phyloP scores from a whole-genome alignment of 257 asterid species.

The Jacaranda copaia region DNA sequence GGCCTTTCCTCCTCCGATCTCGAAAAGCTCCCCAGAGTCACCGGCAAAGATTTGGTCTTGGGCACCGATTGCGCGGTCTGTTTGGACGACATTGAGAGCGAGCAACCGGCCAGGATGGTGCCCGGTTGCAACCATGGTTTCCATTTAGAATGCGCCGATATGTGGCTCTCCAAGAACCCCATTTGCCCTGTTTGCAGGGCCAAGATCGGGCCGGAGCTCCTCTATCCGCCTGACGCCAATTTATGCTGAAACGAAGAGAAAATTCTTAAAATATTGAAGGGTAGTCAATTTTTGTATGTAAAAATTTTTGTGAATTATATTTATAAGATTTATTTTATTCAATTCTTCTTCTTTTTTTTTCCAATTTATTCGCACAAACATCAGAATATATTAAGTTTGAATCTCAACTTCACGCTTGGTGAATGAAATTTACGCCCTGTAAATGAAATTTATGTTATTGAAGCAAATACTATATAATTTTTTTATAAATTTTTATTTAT shows the following conservation, averaged over 20 bases:
- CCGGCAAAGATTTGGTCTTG: slow-evolving; percentile 72
- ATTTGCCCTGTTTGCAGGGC: slow-evolving; percentile 83
- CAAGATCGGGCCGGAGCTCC: slow-evolving; percentile 57
- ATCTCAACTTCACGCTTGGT: too few species aligned
- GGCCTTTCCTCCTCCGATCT: slow-evolving; percentile 80
- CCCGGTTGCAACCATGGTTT: slow-evolving; percentile 95
- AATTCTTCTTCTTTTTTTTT: too few species aligned
- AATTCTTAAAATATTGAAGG: background rate
- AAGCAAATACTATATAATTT: too few species aligned
- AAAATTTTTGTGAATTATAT: too few species aligned
- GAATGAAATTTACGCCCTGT: too few species aligned
- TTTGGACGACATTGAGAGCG: slow-evolving; percentile 69
- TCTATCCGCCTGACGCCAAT: slow-evolving; percentile 51
- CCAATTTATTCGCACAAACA: background rate
- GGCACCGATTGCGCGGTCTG: slow-evolving; percentile 82
- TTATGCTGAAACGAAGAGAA: slow-evolving; percentile 48
- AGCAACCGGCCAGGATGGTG: slow-evolving; percentile 68
- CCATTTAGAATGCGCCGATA: slow-evolving; percentile 76
- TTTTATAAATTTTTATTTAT: too few species aligned
- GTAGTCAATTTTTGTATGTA: slow-evolving; percentile 1
- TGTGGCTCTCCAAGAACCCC: slow-evolving; percentile 73
- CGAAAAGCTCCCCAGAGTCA: slow-evolving; percentile 65
- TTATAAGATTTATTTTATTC: too few species aligned
- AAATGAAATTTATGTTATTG: too few species aligned
- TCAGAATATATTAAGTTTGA: too few species aligned